Evolutionary conservation across 441 rosid genomes (phyloP).

Genomic region (Erodium texanum): DNA sequence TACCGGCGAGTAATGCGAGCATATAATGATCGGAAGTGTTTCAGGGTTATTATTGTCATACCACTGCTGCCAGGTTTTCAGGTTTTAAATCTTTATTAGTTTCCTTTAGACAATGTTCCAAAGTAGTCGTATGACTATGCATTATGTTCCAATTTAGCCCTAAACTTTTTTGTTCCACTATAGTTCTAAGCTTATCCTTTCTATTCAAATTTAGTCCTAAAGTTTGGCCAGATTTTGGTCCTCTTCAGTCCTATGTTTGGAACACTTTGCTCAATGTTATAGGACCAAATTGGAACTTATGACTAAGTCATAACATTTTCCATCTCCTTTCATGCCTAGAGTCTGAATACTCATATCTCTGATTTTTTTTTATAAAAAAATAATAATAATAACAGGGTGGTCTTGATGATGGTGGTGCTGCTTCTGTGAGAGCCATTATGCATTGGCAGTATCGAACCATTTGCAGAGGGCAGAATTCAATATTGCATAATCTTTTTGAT

Average conservation of each 20-base stretch:
- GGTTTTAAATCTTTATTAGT: constrained; percentile 33
- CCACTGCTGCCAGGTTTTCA: constrained; percentile 98
- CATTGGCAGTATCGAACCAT: constrained; percentile 99
- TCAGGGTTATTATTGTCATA: constrained; percentile 82
- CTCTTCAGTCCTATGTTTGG: not conserved
- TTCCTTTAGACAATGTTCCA: constrained; percentile 6
- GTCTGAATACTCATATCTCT: not conserved
- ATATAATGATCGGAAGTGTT: constrained; percentile 68
- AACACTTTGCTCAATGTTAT: too few relatives aligned
- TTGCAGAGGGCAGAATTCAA: constrained; percentile 80
- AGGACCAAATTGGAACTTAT: too few relatives aligned
- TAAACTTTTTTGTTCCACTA: too few relatives aligned
- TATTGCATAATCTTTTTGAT: constrained; percentile 66
- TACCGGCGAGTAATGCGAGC: constrained; percentile 78
- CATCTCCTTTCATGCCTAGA: constrained; percentile 13
- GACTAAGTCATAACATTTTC: too few relatives aligned
- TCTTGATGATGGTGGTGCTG: constrained; percentile 91
- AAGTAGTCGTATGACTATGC: not conserved
- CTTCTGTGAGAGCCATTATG: constrained; percentile 98
- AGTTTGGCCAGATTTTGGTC: not conserved
- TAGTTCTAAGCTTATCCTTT: not conserved
- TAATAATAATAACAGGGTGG: constrained; percentile 98
- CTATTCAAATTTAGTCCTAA: not conserved
- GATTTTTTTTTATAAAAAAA: constrained; percentile 8
- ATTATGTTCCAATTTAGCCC: not conserved